Conservation (phyloP, 2,329 filamentous ascomycete genomes). For the Arthrobotrys sphaeroides region DNA sequence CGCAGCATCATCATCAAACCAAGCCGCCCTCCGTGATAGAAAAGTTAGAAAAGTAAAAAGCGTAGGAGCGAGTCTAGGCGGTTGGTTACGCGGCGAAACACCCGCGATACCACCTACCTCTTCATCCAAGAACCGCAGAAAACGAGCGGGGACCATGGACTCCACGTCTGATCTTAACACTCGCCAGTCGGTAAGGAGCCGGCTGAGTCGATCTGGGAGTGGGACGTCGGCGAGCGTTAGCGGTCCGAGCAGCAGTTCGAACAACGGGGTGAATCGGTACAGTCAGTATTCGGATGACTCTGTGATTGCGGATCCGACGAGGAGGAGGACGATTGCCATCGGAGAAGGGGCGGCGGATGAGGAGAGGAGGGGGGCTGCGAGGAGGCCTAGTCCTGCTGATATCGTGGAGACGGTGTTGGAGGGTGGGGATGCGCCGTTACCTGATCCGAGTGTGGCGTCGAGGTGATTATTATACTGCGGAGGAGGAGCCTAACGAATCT, state of each 20-base stretch:
- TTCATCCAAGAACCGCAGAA: constrained; percentile 11
- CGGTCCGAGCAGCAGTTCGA: constrained; percentile 18
- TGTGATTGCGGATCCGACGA: neutral
- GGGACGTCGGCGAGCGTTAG: constrained; percentile 17
- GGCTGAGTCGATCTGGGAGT: constrained; percentile 27
- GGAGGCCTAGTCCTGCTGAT: neutral
- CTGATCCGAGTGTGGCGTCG: constrained; percentile 18
- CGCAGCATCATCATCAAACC: neutral
- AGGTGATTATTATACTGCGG: neutral
- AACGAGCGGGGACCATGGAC: constrained; percentile 39
- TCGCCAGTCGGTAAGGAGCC: constrained; percentile 26
- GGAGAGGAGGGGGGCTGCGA: neutral
- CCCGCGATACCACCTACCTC: neutral
- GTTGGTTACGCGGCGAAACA: constrained; percentile 43
- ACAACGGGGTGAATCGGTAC: constrained; percentile 21
- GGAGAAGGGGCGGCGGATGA: constrained; percentile 33
- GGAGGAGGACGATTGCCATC: constrained; percentile 34
- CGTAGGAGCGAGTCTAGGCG: constrained; percentile 39
- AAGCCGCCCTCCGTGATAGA: constrained; percentile 5
- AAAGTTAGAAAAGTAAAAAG: constrained; percentile 50
- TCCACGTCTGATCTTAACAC: constrained; percentile 18
- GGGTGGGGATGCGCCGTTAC: constrained; percentile 44
- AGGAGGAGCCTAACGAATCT: neutral
- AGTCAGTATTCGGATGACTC: constrained; percentile 9
- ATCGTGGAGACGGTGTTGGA: constrained; percentile 36